These are phyloP conservation scores for Claviceps maximensis DNA, from an alignment of 2,329 filamentous ascomycete genomes.

Conservation along the genomic window DNA sequence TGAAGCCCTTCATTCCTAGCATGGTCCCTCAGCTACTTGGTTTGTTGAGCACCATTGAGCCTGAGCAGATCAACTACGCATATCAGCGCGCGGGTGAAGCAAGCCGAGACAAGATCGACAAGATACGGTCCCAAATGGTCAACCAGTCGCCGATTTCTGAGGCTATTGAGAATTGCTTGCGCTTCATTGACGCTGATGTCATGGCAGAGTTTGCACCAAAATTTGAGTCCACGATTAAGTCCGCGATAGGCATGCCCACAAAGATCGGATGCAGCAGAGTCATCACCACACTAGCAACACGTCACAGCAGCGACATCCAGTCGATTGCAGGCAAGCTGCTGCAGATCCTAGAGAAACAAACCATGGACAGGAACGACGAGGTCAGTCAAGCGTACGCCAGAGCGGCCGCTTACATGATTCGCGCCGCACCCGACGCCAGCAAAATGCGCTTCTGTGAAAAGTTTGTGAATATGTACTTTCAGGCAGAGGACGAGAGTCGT, in stretches of 20 bases:
- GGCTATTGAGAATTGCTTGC: slow-evolving; percentile 78
- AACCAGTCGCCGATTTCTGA: slow-evolving; percentile 83
- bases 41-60: slow-evolving; percentile 77
- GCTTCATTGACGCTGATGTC: slow-evolving; percentile 65
- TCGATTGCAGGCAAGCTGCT: slow-evolving; percentile 66
- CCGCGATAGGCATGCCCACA: slow-evolving; percentile 78
- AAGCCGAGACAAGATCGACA: slow-evolving; percentile 81
- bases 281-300: slow-evolving; percentile 70
- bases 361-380: slow-evolving; percentile 86
- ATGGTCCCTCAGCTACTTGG: slow-evolving; percentile 72
- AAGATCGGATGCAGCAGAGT: slow-evolving; percentile 86
- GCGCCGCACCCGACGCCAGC: slow-evolving; percentile 35
- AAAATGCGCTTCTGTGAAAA: slow-evolving; percentile 38
- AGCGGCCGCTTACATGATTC: slow-evolving; percentile 73
- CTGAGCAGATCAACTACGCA: slow-evolving; percentile 79
- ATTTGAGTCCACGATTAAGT: slow-evolving; percentile 69
- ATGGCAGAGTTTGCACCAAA: slow-evolving; percentile 61
- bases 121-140: slow-evolving; percentile 67
- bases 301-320: slow-evolving; percentile 61
- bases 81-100: slow-evolving; percentile 82
- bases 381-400: slow-evolving; percentile 82
- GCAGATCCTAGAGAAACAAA: slow-evolving; percentile 63
- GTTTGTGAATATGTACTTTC: slow-evolving; percentile 62
- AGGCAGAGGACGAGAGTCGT: slow-evolving; percentile 61
- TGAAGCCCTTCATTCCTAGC: slow-evolving; percentile 68